phyloP scores from a whole-genome alignment of 208 protist species.

The Leishmania braziliensis region DNA sequence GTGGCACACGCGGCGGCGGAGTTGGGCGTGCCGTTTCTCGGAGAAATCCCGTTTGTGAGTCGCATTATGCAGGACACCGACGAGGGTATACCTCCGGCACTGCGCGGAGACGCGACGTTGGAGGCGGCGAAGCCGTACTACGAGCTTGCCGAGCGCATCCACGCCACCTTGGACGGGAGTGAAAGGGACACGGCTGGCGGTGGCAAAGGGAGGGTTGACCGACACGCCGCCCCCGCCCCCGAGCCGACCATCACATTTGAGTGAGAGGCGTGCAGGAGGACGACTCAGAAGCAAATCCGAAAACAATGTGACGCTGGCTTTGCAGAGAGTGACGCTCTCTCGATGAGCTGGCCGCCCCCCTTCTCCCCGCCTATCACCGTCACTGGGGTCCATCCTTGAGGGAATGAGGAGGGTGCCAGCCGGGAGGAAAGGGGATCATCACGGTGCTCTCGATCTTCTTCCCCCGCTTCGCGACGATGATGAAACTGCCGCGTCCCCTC shows the following conservation, averaged over 20 bases:
- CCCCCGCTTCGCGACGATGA: background rate
- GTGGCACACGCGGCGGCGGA: constrained; percentile 86
- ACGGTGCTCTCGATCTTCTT: background rate
- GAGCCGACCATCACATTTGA: constrained; percentile 60
- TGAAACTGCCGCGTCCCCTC: background rate
- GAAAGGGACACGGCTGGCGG: background rate
- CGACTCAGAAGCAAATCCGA: background rate
- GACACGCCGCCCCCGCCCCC: background rate
- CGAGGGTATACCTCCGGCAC: constrained; percentile 88
- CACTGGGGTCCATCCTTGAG: background rate
- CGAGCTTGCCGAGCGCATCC: constrained; percentile 62
- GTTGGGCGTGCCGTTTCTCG: constrained; percentile 90
- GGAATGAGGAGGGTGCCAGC: background rate
- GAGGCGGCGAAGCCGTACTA: constrained; percentile 85
- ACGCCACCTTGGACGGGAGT: constrained; percentile 30
- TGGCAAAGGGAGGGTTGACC: background rate
- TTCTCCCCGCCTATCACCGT: background rate
- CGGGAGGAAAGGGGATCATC: background rate
- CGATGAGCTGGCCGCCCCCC: background rate
- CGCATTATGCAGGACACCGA: constrained; percentile 93
- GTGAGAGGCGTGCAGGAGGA: background rate
- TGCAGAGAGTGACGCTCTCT: background rate
- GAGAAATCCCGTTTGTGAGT: constrained; percentile 92
- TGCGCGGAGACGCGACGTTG: constrained; percentile 72
- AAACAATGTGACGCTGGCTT: background rate